Base-by-base conservation (phyloP, 345 rosid genomes). In the Anastatica hierochuntica region DNA sequence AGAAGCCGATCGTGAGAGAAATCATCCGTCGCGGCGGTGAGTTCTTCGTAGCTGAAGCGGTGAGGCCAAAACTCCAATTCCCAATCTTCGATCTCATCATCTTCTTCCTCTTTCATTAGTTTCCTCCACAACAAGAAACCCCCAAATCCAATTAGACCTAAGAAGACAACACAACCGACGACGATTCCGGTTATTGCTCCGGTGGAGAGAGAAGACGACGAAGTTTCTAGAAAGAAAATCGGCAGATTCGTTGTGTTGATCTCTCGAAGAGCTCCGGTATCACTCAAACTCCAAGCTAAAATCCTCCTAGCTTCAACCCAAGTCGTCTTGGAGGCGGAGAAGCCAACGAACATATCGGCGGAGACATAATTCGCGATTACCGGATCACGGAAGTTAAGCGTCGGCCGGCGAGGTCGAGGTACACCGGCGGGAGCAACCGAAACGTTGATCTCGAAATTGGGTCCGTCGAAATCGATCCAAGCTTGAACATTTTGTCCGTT, bases 61-160 rank as follows among this genome's bases (percentile, higher is more conserved):
- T 89, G 97, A 38, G 95, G 97, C 97, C 95, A 89, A 50, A 80
- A 85, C 45, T 89, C 92, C 2, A 79, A 79, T 36, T 89, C 97
- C 95, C 97, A 89, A 10, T 85, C 92, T 60, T 85, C 97, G 2
- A 82, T 41, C 46, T 81, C 92, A 14, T 81, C 78, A 40, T 76
- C 76, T 58, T 81, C 80, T 23, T 76, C 76, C 10, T 50, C 69
- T 56, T 8, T 60, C 12, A 53, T 33, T n/a, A 70, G 35, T 53
- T 65, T 83, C 46, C 60, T 29, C 85, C 88, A 77, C 17, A 73
- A 18, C 43, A 76, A 75, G 61, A 48, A 81, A 17, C 21, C 48
- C 43, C 64, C 79, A 27, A 45, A 14, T 14, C 57, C 81, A 14
- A 64, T 37, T 45, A 81, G 11, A 15, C 71, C 40, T 14, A 71